phyloP scores from a whole-genome alignment of 768 basidiomycete species.

The Hebeloma cylindrosporum region DNA sequence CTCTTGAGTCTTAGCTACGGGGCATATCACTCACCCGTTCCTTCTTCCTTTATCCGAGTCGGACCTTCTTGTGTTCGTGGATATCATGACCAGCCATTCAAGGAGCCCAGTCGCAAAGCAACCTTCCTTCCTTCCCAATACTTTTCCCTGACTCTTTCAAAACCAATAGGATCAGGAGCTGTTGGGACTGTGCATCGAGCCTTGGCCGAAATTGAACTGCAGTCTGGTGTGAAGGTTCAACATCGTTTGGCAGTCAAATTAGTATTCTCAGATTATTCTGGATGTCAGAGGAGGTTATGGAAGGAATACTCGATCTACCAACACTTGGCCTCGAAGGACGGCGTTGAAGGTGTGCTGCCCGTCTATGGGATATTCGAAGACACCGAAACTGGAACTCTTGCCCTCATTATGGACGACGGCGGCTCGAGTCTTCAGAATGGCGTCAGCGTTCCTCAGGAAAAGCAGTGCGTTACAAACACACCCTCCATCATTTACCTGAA shows the following conservation, averaged over 20 bases:
- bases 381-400: constrained; percentile 4
- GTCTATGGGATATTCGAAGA: constrained; percentile 20
- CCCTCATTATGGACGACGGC: constrained; percentile 17
- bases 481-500: background rate
- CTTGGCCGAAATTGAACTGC: background rate
- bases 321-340: constrained; percentile 6
- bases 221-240: background rate
- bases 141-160: constrained; percentile 2
- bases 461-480: constrained; percentile 3
- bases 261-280: constrained; percentile 4
- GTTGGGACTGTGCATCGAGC: constrained; percentile 13
- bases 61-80: background rate
- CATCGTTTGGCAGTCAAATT: constrained; percentile 12
- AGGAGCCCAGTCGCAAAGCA: too few species aligned
- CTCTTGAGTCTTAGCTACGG: constrained; percentile 11
- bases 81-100: too few species aligned
- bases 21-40: constrained; percentile 4
- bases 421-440: background rate
- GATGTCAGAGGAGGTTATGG: constrained; percentile 10
- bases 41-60: constrained; percentile 8
- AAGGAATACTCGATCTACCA: constrained; percentile 20
- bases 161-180: constrained; percentile 8
- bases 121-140: too few species aligned
- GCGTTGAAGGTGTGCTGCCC: constrained; percentile 12
- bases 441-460: background rate